Base-by-base conservation (phyloP, 2,329 filamentous ascomycete genomes). In the Aspergillus flavus region DNA sequence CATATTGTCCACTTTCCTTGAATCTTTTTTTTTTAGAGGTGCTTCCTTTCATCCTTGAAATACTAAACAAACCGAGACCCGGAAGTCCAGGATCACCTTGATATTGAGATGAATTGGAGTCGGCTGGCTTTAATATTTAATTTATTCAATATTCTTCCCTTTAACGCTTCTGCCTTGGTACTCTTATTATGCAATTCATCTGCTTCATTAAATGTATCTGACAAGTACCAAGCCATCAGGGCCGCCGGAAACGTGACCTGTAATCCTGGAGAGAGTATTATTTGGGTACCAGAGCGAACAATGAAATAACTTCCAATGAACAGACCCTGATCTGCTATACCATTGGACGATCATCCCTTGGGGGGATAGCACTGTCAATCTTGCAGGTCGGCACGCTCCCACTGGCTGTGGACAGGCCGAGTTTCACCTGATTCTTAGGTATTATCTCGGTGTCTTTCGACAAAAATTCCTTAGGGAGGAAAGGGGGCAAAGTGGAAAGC, bases 261-360 rank as follows among this genome's bases (percentile, higher is more conserved):
- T 52, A 39, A 61, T 39, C 26, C 48, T 43, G 23, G 43, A 50
- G 30, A 23, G 36, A 16, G 23, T 52, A 57, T 63, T 58, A 39
- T 19, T 52, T 56, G 21, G 32, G 32, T 32, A 62, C 41, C 32
- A 55, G 59, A 54, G 39, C 26, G 34, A 30, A 57, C 50, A 55
- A 39, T 39, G 52, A 55, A 55, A 55, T 39, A 16, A 19, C 30
- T 55, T 39, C 16, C 52, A 36, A 55, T 36, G 55, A 61, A 58
- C 55, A 55, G 56, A 36, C 56, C 56, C 26, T 52, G 52, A 58
- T 54, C 54, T 57, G 43, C 55, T 23, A 23, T 64, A 56, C 59
- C 60, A 69, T 66, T 69, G 66, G 65, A 61, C 57, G 61, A 66
- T 67, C 65, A 65, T 67, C 61, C 61, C 64, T 68, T 61, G 64